Percentiles rank a stretch among this genome's conserved stretches.
phyloP scores from a whole-genome alignment of 495 filamentous ascomycete species.

The Penicillium chermesinum region DNA sequence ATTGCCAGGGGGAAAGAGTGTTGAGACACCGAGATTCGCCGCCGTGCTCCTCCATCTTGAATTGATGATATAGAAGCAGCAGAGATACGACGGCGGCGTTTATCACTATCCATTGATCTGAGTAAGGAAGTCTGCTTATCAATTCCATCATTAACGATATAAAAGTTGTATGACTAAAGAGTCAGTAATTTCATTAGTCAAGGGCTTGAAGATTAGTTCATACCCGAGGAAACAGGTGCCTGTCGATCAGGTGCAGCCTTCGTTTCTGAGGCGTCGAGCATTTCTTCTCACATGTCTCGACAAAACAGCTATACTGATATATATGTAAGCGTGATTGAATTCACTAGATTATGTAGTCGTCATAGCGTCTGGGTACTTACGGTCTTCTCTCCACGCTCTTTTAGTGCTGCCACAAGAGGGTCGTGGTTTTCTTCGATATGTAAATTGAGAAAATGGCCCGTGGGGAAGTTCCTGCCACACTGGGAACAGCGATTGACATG shows the following conservation, averaged over 20 bases:
- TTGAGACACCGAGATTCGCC: conserved; percentile 35
- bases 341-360: neutral
- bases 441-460: conserved; percentile 63
- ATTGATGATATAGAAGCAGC: conserved; percentile 37
- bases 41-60: conserved; percentile 34
- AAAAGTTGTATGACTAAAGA: conserved; percentile 78
- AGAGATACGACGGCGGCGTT: conserved; percentile 47
- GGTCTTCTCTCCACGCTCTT: conserved; percentile 79
- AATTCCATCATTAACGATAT: conserved; percentile 79
- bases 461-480: conserved; percentile 75
- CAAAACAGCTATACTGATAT: conserved; percentile 75
- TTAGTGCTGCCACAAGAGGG: conserved; percentile 61
- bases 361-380: conserved; percentile 44
- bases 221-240: conserved; percentile 85
- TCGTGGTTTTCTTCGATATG: conserved; percentile 96
- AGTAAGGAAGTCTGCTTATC: conserved; percentile 79
- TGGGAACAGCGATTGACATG: conserved; percentile 83
- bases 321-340: neutral
- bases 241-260: conserved; percentile 82
- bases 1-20: conserved; percentile 6
- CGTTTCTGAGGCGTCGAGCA: conserved; percentile 82
- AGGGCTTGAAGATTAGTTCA: neutral
- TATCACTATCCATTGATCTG: conserved; percentile 30
- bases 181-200: neutral
- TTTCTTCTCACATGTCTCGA: conserved; percentile 80